Evolutionary conservation across 345 rosid genomes (phyloP).

Genomic region (Linum tenue): DNA sequence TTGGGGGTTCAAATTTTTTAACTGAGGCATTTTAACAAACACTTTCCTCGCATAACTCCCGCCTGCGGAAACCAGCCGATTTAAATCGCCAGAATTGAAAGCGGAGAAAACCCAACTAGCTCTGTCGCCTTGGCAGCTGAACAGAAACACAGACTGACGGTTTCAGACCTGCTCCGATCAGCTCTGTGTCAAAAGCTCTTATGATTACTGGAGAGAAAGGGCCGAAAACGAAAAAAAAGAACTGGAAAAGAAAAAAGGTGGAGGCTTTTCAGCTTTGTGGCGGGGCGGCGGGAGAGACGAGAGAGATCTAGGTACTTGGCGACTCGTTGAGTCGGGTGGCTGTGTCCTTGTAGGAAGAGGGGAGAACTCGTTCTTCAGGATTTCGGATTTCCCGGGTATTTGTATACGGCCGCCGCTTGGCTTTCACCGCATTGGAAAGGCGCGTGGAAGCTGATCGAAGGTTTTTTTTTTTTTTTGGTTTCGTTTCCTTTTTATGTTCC

Average conservation of each 20-base stretch:
- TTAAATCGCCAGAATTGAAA: not conserved
- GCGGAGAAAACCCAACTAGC: not conserved
- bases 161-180: not conserved
- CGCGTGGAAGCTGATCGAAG: not conserved
- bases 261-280: not conserved
- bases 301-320: not conserved
- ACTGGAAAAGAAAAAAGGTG: not conserved
- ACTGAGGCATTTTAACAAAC: not conserved
- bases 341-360: not conserved
- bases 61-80: not conserved
- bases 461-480: too few species aligned
- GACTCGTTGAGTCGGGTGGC: not conserved
- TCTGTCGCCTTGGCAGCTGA: not conserved
- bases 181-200: not conserved
- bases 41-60: not conserved
- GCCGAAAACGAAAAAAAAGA: too few species aligned
- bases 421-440: not conserved
- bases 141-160: not conserved
- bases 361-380: not conserved
- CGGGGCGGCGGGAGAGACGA: not conserved
- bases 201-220: not conserved
- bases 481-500: too few species aligned
- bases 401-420: not conserved
- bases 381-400: not conserved
- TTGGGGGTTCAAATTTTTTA: not conserved